Conservation (phyloP, 805 yeast genomes). For the Vanderwaltozyma polyspora region DNA sequence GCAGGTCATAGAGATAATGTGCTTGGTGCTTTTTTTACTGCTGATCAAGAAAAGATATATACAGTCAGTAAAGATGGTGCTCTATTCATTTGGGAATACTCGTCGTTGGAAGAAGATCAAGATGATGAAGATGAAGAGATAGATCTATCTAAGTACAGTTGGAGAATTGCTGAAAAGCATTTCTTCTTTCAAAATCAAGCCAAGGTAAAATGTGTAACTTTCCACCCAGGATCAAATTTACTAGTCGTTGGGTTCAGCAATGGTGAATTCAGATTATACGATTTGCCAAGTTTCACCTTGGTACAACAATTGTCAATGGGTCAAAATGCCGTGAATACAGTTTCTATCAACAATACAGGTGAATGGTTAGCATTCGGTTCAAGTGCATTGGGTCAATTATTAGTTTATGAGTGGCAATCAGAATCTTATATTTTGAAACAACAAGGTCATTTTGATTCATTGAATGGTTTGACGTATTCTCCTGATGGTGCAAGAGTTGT, state of each 20-base stretch:
- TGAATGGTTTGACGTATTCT: slow-evolving; percentile 74
- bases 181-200: slow-evolving; percentile 55
- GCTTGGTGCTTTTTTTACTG: slow-evolving; percentile 73
- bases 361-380: slow-evolving; percentile 98
- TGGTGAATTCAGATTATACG: slow-evolving; percentile 88
- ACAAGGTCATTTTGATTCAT: slow-evolving; percentile 92
- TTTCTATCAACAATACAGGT: slow-evolving; percentile 69
- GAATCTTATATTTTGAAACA: slow-evolving; percentile 91
- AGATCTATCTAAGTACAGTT: slow-evolving; percentile 38
- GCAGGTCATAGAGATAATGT: slow-evolving; percentile 92
- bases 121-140: slow-evolving; percentile 33
- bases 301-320: slow-evolving; percentile 88
- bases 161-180: slow-evolving; percentile 77
- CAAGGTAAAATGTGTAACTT: slow-evolving; percentile 68
- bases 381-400: slow-evolving; percentile 74
- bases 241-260: slow-evolving; percentile 81
- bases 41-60: slow-evolving; percentile 80
- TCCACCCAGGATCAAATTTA: slow-evolving; percentile 60
- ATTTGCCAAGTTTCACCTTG: slow-evolving; percentile 66
- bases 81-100: slow-evolving; percentile 81
- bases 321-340: slow-evolving; percentile 76
- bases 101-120: slow-evolving; percentile 40
- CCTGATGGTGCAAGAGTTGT: slow-evolving; percentile 91
- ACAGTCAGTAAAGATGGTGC: slow-evolving; percentile 95
- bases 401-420: slow-evolving; percentile 98